Percentiles rank a stretch among this genome's conserved stretches.
These are phyloP conservation scores for Aspergillus sergii DNA, from an alignment of 2,329 filamentous ascomycete species.

Conservation along the genomic window DNA sequence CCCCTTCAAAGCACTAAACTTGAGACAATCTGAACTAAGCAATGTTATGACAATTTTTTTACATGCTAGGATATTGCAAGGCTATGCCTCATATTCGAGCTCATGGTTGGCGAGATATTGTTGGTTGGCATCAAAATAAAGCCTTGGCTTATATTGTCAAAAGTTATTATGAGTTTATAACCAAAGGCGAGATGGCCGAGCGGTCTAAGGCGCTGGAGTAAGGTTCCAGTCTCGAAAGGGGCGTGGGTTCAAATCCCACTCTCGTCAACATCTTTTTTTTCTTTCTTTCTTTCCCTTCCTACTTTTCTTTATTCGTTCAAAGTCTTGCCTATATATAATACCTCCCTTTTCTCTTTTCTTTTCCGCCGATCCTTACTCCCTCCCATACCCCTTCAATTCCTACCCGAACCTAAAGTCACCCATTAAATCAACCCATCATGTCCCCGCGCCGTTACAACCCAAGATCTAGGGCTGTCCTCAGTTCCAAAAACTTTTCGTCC, in stretches of 20 bases:
- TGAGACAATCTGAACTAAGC: no score
- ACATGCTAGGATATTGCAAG: not conserved
- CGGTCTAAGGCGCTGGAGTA: conserved; percentile 5
- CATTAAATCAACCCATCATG: no score
- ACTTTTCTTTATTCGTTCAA: no score
- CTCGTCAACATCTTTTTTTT: conserved; percentile 5
- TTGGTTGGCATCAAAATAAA: not conserved
- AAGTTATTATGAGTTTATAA: accelerated
- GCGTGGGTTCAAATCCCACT: conserved; percentile 8
- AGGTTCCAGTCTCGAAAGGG: conserved; percentile 8
- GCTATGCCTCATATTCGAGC: not conserved
- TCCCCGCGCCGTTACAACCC: no score
- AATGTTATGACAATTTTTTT: not conserved
- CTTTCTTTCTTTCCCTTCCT: not conserved
- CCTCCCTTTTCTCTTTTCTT: no score
- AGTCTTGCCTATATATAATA: no score
- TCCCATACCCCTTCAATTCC: no score
- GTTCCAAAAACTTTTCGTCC: no score
- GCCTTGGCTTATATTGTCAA: not conserved
- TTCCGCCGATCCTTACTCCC: no score
- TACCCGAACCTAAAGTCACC: no score
- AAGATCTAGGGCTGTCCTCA: no score
- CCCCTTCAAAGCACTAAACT: no score
- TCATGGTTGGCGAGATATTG: not conserved
- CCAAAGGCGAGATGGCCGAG: conserved; percentile 2